These are phyloP conservation scores for Termitomyces sp. DNA, from an alignment of 768 basidiomycete species.

Conservation along the genomic window DNA sequence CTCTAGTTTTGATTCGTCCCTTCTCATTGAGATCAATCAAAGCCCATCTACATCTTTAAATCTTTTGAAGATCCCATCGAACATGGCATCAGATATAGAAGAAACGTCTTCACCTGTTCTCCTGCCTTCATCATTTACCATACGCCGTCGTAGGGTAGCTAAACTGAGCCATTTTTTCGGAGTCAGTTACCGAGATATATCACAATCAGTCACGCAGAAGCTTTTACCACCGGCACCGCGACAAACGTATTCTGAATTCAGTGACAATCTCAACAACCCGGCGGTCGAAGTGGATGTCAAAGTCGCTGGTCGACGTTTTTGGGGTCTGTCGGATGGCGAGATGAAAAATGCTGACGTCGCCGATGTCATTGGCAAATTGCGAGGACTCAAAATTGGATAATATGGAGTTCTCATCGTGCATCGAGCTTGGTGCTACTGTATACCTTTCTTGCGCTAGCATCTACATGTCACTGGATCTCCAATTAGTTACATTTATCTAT, in stretches of 20 bases:
- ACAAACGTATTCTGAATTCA: not conserved
- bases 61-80: not conserved
- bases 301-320: slow-evolving; percentile 33
- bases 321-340: slow-evolving; percentile 27
- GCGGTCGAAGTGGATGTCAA: slow-evolving; percentile 31
- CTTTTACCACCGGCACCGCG: not conserved
- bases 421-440: not conserved
- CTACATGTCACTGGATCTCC: slow-evolving; percentile 4
- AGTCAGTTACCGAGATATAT: slow-evolving; percentile 41
- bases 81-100: not conserved
- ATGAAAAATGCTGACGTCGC: slow-evolving; percentile 30
- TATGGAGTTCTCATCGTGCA: not conserved
- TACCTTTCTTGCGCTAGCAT: not conserved
- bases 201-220: slow-evolving; percentile 16
- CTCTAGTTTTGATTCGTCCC: slow-evolving; percentile 11
- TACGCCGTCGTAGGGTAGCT: slow-evolving; percentile 36
- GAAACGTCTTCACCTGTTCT: not conserved
- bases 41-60: not conserved
- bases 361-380: slow-evolving; percentile 38
- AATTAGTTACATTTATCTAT: slow-evolving; percentile 12
- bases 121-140: slow-evolving; percentile 6
- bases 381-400: slow-evolving; percentile 30
- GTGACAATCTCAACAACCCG: not conserved
- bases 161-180: slow-evolving; percentile 57
- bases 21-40: not conserved